These are phyloP conservation scores for Flammula alnicola DNA, from an alignment of 1,284 basidiomycete genomes.

Conservation along the genomic window DNA sequence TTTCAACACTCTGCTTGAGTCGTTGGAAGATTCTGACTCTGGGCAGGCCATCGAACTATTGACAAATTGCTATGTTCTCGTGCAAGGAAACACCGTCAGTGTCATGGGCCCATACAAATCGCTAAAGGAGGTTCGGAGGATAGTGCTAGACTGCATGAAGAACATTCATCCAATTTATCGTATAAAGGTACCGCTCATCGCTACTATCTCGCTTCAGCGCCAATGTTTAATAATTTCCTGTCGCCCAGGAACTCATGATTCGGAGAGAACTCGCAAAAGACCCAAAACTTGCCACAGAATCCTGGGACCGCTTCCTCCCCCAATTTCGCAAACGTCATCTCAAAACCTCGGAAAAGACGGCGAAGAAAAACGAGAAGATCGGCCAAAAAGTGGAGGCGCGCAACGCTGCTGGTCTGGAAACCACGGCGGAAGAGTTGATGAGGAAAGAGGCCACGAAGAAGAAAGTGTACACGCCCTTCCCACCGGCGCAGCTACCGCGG, in stretches of 20 bases:
- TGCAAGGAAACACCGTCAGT: slow-evolving; percentile 97
- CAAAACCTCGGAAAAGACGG: slow-evolving; percentile 91
- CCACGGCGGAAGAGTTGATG: slow-evolving; percentile 49
- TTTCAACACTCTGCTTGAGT: slow-evolving; percentile 7
- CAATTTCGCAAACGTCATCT: slow-evolving; percentile 94
- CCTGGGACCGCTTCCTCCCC: slow-evolving; percentile 98
- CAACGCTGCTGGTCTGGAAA: slow-evolving; percentile 60
- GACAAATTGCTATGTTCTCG: slow-evolving; percentile 96
- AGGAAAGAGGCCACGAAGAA: slow-evolving; percentile 63
- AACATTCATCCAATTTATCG: slow-evolving; percentile 99
- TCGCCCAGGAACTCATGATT: slow-evolving; percentile 92
- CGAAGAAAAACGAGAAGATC: slow-evolving; percentile 77
- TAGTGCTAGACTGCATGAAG: slow-evolving; percentile 98
- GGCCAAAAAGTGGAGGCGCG: slow-evolving; percentile 62
- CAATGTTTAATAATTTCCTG: slow-evolving; percentile 7
- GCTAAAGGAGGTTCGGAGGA: slow-evolving; percentile 93
- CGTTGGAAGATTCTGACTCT: background rate
- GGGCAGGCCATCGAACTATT: slow-evolving; percentile 94
- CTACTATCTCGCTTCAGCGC: background rate
- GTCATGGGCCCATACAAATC: slow-evolving; percentile 97
- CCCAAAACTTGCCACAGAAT: slow-evolving; percentile 92
- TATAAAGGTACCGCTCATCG: slow-evolving; percentile 75
- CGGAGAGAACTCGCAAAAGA: slow-evolving; percentile 98
- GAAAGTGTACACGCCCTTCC: slow-evolving; percentile 99
- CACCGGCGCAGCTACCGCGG: slow-evolving; percentile 90